A percentile compares a stretch with the other conserved stretches of the same genome.
Evolutionary conservation across 208 protist genomes (phyloP).

Genomic region (Angomonas deanei): DNA sequence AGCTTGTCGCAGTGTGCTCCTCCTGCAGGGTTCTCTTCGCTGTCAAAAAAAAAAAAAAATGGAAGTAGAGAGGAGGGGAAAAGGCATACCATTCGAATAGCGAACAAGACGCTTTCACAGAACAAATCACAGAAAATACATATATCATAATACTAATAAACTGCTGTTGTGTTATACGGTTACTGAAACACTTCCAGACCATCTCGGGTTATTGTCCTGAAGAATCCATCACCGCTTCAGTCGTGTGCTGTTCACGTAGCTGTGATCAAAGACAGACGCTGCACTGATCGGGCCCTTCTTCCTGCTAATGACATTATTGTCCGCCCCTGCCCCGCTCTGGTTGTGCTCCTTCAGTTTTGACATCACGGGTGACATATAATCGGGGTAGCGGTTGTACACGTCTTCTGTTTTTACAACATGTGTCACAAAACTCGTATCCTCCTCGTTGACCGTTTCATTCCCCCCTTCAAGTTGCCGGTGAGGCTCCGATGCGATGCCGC

Average conservation of each 20-base stretch:
- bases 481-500: background rate
- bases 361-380: slow-evolving; percentile 77
- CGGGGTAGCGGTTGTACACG: slow-evolving; percentile 67
- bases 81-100: too few species aligned
- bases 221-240: background rate
- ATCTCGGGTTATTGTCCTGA: too few species aligned
- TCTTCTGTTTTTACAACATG: slow-evolving; percentile 74
- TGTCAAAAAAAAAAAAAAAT: background rate
- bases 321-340: background rate
- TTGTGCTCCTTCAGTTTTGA: slow-evolving; percentile 35
- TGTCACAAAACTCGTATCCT: slow-evolving; percentile 38
- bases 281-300: slow-evolving; percentile 74
- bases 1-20: too few species aligned
- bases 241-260: slow-evolving; percentile 39
- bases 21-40: too few species aligned
- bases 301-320: slow-evolving; percentile 72
- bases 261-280: slow-evolving; percentile 42
- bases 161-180: too few species aligned
- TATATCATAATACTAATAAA: too few species aligned
- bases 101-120: too few species aligned
- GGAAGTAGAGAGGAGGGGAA: background rate
- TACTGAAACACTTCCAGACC: too few species aligned
- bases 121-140: too few species aligned
- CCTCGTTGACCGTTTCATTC: background rate
- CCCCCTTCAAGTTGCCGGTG: background rate